Base-by-base conservation (phyloP, 1,139 yeast genomes). In the Martiniozyma asiatica region DNA sequence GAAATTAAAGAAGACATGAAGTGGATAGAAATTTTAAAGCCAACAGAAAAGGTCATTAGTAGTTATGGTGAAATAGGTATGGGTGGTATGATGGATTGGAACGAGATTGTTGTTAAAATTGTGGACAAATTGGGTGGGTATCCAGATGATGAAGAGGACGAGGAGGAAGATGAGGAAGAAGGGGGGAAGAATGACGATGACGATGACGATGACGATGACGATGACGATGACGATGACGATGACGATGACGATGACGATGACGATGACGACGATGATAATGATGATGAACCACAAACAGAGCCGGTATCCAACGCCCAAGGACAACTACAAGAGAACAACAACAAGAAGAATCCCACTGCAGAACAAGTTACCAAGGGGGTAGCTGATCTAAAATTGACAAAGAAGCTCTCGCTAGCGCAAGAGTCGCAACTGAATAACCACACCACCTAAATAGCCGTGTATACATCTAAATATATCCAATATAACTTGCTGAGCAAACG, bases 1-100 rank as follows among this genome's bases (percentile, higher is more conserved):
- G 63, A 76, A 21, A 73, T 87, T 36, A 68, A 73, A 33, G 94
- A 82, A 42, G 92, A 81, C 43, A 82, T 84, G 85, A 82, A 84
- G 28, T 84, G 93, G 87, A 78, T 85, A 35, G 94, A 82, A 45
- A 67, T 85, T 15, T 60, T 87, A 44, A 80, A 77, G 50, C 97
- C 97, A 1, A 85, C 82, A 4, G 97, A 87, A 51, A 87, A 87
- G 51, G 94, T 87, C 7, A 80, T 81, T 36, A 93, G 94, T 18
- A 73, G 85, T 32, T 84, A 82, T 54, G 96, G 97, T 36, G 96
- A 85, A 47, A 85, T 87, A 38, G 96, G 95, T 20, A 81, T 79
- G 87, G 89, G 92, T 24, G 92, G 92, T 34, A 79, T 79, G 92
- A 73, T 78, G 76, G 89, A 79, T 47, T 76, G 79, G 69, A 81